Base-by-base conservation (phyloP, 2,329 filamentous ascomycete species). In the Lachnellula subtilissima region DNA sequence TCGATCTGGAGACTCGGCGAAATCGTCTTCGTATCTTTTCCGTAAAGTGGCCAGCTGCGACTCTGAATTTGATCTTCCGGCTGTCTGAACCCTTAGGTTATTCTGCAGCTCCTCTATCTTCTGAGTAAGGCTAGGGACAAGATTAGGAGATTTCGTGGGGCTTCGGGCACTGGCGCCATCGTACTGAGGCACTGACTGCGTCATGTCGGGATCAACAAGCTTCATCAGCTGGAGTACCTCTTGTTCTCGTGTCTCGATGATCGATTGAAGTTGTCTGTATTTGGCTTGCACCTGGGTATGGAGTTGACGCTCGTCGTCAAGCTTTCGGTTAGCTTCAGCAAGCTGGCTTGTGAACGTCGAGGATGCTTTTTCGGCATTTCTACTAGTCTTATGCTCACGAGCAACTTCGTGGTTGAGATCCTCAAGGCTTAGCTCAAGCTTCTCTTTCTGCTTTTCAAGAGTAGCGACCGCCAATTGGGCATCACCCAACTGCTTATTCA, bases 381-480 rank as follows among this genome's bases (percentile, higher is more conserved):
- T 86, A 67, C 87, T 94, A 19, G 86, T 85, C 75, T 97, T 95
- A 68, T 92, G 90, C 73, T 97, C 93, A 32, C 91, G 83, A 50
- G 89, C 88, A 53, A 97, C 82, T 71, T 97, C 91, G 65, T 97
- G 93, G 64, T 91, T 96, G 37, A 97, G 78, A 70, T 99, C 93
- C 70, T 99, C 93, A 8, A 97, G 74, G 66, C 82, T 91, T 43
- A 97, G 80, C 51, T 91, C 84, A 28, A 97, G 78, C 73, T 97
- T 97, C 73, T 97, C 93, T 52, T 94, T 88, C 71, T 94, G 91
- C 77, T 97, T 97, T 71, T 97, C 91, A 7, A 97, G 75, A 1
- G 89, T 88, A 0, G 88, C 88, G 61, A 96, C 85, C 5, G 85
- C 85, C 23, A 97, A 73, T 65, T 97, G 93, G 5, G 89, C 81